phyloP scores from a whole-genome alignment of 2,329 filamentous ascomycete species.

The Canariomyces notabilis region DNA sequence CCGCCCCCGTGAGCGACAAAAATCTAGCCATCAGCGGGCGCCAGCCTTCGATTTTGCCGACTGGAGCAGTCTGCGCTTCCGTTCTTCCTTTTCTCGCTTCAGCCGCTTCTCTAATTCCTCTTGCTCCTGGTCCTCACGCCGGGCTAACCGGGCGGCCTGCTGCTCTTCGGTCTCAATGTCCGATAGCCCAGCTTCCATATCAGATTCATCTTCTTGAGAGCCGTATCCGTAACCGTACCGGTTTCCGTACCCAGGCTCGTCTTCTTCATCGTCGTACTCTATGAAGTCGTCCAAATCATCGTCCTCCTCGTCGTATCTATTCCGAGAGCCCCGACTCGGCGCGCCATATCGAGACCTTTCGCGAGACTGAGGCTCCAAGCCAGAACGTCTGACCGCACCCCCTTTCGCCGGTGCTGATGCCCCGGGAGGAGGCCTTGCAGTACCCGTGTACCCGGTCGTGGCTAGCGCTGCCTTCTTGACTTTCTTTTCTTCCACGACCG shows the following conservation, averaged over 20 bases:
- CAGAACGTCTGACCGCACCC: constrained; percentile 17
- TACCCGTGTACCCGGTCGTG: constrained; percentile 63
- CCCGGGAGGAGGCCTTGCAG: constrained; percentile 53
- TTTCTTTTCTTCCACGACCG: constrained; percentile 48
- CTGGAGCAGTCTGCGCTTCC: constrained; percentile 33
- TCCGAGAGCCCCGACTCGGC: constrained; percentile 30
- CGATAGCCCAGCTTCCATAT: constrained; percentile 72
- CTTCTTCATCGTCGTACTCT: constrained; percentile 56
- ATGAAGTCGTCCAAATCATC: constrained; percentile 57
- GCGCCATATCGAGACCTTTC: constrained; percentile 28
- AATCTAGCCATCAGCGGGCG: constrained; percentile 9
- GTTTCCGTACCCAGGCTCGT: constrained; percentile 32
- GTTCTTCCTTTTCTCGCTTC: constrained; percentile 58
- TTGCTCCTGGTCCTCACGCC: constrained; percentile 62
- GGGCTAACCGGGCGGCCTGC: constrained; percentile 55
- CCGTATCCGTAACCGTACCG: constrained; percentile 40
- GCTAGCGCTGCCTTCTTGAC: constrained; percentile 56
- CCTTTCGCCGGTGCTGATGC: constrained; percentile 28
- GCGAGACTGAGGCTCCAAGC: constrained; percentile 15
- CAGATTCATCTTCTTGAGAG: constrained; percentile 63
- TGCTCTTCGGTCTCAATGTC: constrained; percentile 70
- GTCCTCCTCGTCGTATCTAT: constrained; percentile 55
- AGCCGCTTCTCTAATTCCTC: constrained; percentile 56
- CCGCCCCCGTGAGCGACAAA: not conserved
- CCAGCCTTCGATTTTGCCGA: constrained; percentile 15